Base-by-base conservation (phyloP, 129 eudicot genomes). In the Lactuca sativa region DNA sequence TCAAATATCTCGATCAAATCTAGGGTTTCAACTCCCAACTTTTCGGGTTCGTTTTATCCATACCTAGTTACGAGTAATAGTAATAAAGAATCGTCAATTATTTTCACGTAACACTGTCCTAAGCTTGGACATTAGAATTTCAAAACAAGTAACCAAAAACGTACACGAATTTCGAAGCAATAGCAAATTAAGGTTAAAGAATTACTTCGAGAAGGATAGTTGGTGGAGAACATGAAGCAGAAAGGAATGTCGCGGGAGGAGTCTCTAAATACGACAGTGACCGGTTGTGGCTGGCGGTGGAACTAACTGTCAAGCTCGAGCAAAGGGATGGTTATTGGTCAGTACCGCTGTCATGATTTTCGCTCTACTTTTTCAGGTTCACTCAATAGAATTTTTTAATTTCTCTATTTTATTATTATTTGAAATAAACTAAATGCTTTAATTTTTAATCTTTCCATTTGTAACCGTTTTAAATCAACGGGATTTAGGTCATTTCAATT, bases 21-120 rank as follows among this genome's bases (percentile, higher is more conserved):
- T 60, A 59, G 44, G 66, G 44, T 58, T 71, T 56, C 57, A 30
- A 40, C 66, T 40, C 64, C 9, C 16, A 44, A 59, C 33, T 71
- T 71, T 31, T 15, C 6, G 10, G 49, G 18, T 32, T 47, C 32
- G 17, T 6, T 53, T 67, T 5, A 53, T 32, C 41, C 47, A 31
- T 6, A 21, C 63, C 30, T 6, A 44, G 57, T 59, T 58, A 59
- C 67, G 8, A 32, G 33, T n/a, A 6, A 69, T n/a, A 37, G 38
- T 13, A 37, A 55, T 12, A 55, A 4, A 18, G n/a, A 69, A 40
- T 69, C 64, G 4, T 21, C 10, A 3, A 18, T 11, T 55, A 21
- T 5, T 4, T 44, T 57, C 13, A 9, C 13, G 10, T 36, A 62
- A 62, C 30, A 34, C 60, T 34, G 48, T 72, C 30, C 25, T 25